Evolutionary conservation across 78 protist species (phyloP).

Genomic region (Dictyostelium firmibasis): DNA sequence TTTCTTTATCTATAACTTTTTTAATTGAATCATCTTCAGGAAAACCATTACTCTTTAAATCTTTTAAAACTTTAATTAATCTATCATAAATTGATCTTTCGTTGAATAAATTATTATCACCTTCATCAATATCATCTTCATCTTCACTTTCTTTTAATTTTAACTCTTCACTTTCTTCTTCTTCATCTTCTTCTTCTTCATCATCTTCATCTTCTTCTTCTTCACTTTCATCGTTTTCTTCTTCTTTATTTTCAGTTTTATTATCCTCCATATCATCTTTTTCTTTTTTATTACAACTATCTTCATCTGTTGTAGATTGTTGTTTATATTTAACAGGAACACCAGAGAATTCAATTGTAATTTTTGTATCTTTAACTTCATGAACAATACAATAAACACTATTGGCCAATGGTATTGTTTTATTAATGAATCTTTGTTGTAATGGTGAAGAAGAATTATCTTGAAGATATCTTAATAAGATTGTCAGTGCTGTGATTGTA

Average conservation of each 20-base stretch:
- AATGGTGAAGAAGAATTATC: slow-evolving; percentile 53
- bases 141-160: not conserved
- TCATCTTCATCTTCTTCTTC: not conserved
- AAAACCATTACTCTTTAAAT: slow-evolving; percentile 42
- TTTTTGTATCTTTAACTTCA: slow-evolving; percentile 56
- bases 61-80: slow-evolving; percentile 17
- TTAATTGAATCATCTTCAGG: slow-evolving; percentile 6
- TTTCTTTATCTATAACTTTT: slow-evolving; percentile 23
- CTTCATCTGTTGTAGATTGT: not conserved
- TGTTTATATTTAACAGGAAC: slow-evolving; percentile 15
- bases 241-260: slow-evolving; percentile 16
- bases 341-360: slow-evolving; percentile 56
- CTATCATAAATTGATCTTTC: slow-evolving; percentile 32
- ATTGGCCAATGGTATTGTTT: slow-evolving; percentile 6
- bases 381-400: slow-evolving; percentile 15
- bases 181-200: not conserved
- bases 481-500: slow-evolving; percentile 13
- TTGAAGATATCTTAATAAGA: slow-evolving; percentile 39
- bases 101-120: slow-evolving; percentile 13
- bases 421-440: slow-evolving; percentile 34
- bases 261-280: not conserved
- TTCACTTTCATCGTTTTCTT: not conserved
- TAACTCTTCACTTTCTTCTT: not conserved
- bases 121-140: slow-evolving; percentile 19
- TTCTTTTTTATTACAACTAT: not conserved